A percentile compares a stretch with the other conserved stretches of the same genome.
Conservation (phyloP, 441 rosid species). For the Populus hybrid region DNA sequence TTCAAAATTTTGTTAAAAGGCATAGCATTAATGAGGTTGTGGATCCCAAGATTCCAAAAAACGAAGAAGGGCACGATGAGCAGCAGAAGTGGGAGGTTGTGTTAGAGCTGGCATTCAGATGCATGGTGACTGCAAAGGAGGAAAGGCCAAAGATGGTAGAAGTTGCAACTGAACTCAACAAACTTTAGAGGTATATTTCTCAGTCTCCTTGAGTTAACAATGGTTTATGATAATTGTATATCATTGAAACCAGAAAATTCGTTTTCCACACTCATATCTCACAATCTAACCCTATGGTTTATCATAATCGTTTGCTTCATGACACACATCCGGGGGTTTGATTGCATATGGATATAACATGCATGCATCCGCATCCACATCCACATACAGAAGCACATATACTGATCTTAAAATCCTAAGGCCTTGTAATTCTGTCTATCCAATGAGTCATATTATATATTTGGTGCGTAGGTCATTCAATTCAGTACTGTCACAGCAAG, state of each 20-base stretch:
- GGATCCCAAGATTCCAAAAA: background rate
- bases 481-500: background rate
- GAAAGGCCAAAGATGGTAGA: conserved; percentile 12
- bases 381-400: background rate
- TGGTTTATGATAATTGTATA: too few relatives aligned
- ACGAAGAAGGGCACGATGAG: background rate
- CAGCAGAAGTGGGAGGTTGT: background rate
- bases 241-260: too few relatives aligned
- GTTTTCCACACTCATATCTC: too few relatives aligned
- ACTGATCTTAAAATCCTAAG: background rate
- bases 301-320: background rate
- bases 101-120: conserved; percentile 3
- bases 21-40: background rate
- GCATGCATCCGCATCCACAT: background rate
- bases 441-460: background rate
- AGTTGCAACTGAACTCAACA: background rate
- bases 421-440: background rate
- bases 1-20: background rate
- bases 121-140: conserved; percentile 2
- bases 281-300: too few relatives aligned
- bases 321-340: background rate
- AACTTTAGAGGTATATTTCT: background rate
- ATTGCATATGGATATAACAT: background rate
- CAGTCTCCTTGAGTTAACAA: background rate
- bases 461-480: background rate